Base-by-base conservation (phyloP, 192 early-diverging fungal genomes). In the Backusella tarrabulga region DNA sequence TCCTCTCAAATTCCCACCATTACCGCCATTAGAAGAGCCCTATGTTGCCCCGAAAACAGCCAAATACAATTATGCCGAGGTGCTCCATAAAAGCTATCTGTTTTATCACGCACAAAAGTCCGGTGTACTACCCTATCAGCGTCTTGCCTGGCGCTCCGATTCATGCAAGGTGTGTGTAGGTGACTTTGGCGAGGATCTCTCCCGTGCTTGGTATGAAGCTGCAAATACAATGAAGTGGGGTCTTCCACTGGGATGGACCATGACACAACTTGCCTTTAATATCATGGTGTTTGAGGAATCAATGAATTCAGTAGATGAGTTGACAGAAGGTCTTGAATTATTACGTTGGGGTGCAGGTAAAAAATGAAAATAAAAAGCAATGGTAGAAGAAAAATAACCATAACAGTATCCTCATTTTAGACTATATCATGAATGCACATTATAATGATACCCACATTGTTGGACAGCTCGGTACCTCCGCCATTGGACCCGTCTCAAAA, bases 191-290 rank as follows among this genome's bases (percentile, higher is more conserved):
- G 88, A 89, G 76, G 88, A 89, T 66, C 68, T 89, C 2, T 82
- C 79, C 6, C 82, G 80, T 63, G 88, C 80, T 26, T 89, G 87
- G 87, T 89, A 89, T 73, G 88, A 89, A 38, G 88, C 88, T 40
- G 87, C 88, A 17, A 89, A 89, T 73, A 88, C 88, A 6, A 88
- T 89, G 87, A 89, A 89, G 38, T 89, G 87, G 87, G 88, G 88
- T 44, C 76, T 84, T 9, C 88, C 88, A 1, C 74, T 87, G 17
- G 87, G 73, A 8, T 88, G 77, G 71, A 85, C 87, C 21, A 81
- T 76, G 21, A 80, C 76, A 19, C 85, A 86, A 60, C 73, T 88
- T 52, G 85, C 83, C 11, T 89, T 85, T 77, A 88, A 87, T 75
- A 79, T 89, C 23, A 75, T 77, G 34, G 72, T 79, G 41, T 88